phyloP scores from a whole-genome alignment of 768 basidiomycete genomes.

The Omphalotus guepiniiformis region DNA sequence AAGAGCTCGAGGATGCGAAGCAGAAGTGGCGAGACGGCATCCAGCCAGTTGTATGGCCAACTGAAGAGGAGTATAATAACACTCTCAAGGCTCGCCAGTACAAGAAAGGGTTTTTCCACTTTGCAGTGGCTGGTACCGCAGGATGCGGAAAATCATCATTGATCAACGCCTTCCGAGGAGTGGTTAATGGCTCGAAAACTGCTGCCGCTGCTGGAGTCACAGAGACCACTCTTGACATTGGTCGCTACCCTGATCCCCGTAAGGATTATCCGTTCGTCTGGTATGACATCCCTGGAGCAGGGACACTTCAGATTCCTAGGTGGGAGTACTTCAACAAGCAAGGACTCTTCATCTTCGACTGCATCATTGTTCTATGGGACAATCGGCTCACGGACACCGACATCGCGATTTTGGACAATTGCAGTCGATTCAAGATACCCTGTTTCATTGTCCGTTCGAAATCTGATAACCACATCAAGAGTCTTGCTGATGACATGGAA shows the following conservation, averaged over 20 bases:
- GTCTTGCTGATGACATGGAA: background rate
- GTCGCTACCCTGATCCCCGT: slow-evolving; percentile 22
- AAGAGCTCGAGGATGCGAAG: slow-evolving; percentile 8
- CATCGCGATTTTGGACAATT: slow-evolving; percentile 27
- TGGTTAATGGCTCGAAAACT: slow-evolving; percentile 16
- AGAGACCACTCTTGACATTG: slow-evolving; percentile 24
- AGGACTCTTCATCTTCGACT: slow-evolving; percentile 32
- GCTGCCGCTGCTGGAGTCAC: slow-evolving; percentile 25
- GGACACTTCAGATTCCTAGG: slow-evolving; percentile 25
- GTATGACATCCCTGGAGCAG: slow-evolving; percentile 34
- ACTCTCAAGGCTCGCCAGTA: slow-evolving; percentile 8
- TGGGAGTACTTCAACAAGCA: slow-evolving; percentile 34
- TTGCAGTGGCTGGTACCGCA: slow-evolving; percentile 28
- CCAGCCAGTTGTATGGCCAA: slow-evolving; percentile 26
- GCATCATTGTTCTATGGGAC: slow-evolving; percentile 28
- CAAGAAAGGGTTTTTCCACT: slow-evolving; percentile 24
- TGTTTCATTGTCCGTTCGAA: slow-evolving; percentile 33
- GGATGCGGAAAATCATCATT: slow-evolving; percentile 35
- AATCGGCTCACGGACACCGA: slow-evolving; percentile 31
- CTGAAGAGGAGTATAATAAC: slow-evolving; percentile 14
- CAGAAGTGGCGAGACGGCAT: slow-evolving; percentile 18
- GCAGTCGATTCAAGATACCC: slow-evolving; percentile 26
- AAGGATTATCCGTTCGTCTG: slow-evolving; percentile 21
- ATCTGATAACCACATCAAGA: slow-evolving; percentile 16
- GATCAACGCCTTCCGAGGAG: slow-evolving; percentile 31